Evolutionary conservation across 176 grass and related monocot genomes (phyloP).

Genomic region (Thinopyrum elongatum): DNA sequence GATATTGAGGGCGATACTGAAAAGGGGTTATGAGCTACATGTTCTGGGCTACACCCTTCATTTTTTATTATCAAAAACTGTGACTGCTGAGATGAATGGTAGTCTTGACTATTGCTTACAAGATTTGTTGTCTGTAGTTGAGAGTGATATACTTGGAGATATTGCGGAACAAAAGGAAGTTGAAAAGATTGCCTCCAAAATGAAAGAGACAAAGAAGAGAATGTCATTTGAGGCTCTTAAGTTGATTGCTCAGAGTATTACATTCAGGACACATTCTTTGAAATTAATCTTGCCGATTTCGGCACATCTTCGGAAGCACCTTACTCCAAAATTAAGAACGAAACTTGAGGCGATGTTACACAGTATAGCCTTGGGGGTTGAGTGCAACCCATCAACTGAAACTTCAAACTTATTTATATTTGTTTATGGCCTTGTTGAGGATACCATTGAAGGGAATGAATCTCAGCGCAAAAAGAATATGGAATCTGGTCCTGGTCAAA

Average conservation of each 20-base stretch:
- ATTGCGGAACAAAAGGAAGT: conserved; percentile 96
- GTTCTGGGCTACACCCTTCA: conserved; percentile 92
- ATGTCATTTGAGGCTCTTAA: conserved; percentile 91
- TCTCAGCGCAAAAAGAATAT: conserved; percentile 42
- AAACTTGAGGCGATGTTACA: conserved; percentile 78
- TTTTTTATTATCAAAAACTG: conserved; percentile 72
- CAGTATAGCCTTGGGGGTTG: conserved; percentile 79
- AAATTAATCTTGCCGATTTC: conserved; percentile 75
- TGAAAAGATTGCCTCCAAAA: conserved; percentile 92
- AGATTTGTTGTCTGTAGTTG: conserved; percentile 73
- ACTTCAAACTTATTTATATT: conserved; percentile 67
- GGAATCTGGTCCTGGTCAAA: conserved; percentile 18
- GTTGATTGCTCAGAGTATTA: conserved; percentile 70
- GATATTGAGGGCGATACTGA: conserved; percentile 85
- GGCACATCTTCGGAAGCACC: conserved; percentile 60
- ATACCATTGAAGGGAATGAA: conserved; percentile 37
- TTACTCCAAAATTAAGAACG: conserved; percentile 69
- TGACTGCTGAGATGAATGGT: conserved; percentile 46
- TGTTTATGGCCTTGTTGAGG: conserved; percentile 75
- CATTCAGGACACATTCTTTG: conserved; percentile 69
- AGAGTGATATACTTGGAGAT: conserved; percentile 86
- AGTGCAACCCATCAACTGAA: conserved; percentile 79
- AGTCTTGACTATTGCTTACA: conserved; percentile 89
- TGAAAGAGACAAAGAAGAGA: conserved; percentile 97
- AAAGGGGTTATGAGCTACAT: conserved; percentile 94